These are phyloP conservation scores for Psidium friedrichsthalianum DNA, from an alignment of 345 rosid genomes.

Conservation along the genomic window DNA sequence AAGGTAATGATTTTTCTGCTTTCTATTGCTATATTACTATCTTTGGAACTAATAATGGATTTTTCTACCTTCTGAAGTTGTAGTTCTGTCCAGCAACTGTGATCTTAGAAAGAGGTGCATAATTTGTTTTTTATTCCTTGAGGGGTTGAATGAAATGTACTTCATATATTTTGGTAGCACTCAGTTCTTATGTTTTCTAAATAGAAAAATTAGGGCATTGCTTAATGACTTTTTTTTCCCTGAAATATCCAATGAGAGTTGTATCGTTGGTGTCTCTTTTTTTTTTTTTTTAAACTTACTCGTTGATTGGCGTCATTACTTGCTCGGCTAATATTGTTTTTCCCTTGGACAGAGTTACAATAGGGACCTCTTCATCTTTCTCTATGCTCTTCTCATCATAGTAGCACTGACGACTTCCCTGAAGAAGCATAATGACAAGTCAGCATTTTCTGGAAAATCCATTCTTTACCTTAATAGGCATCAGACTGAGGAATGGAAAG, in stretches of 20 bases:
- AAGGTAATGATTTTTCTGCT: constrained; percentile 38
- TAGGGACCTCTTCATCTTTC: constrained; percentile 89
- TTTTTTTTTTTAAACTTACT: neutral
- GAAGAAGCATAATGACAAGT: constrained; percentile 73
- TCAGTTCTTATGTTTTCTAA: neutral
- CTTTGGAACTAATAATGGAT: neutral
- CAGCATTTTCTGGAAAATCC: constrained; percentile 67
- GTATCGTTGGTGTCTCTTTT: neutral
- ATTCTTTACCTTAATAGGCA: constrained; percentile 79
- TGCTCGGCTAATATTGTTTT: neutral
- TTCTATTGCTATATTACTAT: neutral
- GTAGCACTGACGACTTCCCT: constrained; percentile 84
- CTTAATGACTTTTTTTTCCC: neutral
- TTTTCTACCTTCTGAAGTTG: neutral
- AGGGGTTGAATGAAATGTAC: neutral
- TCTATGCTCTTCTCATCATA: constrained; percentile 73
- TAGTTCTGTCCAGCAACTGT: neutral
- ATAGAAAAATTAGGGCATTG: neutral
- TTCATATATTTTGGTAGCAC: neutral
- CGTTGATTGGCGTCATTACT: neutral
- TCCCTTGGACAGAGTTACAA: constrained; percentile 62
- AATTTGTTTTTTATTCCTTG: neutral
- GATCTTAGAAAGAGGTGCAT: neutral
- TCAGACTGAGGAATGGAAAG: constrained; percentile 99
- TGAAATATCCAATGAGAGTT: neutral